Conservation (phyloP, 495 filamentous ascomycete genomes). For the Pseudoneurospora amorphoporcata region DNA sequence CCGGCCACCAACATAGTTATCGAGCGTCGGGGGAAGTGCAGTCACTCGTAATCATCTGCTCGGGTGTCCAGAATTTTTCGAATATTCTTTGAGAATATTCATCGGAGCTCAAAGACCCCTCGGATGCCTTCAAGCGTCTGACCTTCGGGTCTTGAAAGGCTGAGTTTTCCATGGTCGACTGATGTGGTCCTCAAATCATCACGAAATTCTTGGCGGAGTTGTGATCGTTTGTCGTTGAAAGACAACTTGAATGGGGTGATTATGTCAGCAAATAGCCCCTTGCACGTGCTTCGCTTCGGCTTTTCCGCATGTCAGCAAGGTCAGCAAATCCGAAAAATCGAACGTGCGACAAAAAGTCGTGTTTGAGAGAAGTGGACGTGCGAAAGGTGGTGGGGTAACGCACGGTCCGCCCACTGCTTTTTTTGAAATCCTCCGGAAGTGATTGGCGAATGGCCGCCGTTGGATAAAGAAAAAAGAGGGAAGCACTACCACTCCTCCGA, state of each 20-base stretch:
- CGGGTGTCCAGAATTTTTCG: background rate
- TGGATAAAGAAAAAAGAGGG: background rate
- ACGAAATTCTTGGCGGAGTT: background rate
- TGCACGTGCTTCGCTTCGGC: background rate
- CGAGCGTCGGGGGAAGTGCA: background rate
- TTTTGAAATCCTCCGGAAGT: conserved; percentile 2
- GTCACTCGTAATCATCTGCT: background rate
- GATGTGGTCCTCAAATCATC: background rate
- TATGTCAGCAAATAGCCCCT: conserved; percentile 1
- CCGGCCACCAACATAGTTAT: background rate
- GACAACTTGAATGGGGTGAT: background rate
- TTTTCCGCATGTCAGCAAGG: background rate
- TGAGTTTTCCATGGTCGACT: background rate
- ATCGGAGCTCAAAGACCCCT: background rate
- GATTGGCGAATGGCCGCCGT: conserved; percentile 5
- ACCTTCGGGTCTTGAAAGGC: background rate
- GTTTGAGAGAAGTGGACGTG: background rate
- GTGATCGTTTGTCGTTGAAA: conserved; percentile 2
- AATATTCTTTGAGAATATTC: background rate
- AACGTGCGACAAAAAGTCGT: background rate
- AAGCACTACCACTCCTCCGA: background rate
- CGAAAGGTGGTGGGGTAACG: background rate
- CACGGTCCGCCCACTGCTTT: background rate
- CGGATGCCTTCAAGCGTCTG: background rate
- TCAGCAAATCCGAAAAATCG: background rate